Base-by-base conservation (phyloP, 1,284 basidiomycete genomes). In the Microbotryum lychnidis-dioicae region DNA sequence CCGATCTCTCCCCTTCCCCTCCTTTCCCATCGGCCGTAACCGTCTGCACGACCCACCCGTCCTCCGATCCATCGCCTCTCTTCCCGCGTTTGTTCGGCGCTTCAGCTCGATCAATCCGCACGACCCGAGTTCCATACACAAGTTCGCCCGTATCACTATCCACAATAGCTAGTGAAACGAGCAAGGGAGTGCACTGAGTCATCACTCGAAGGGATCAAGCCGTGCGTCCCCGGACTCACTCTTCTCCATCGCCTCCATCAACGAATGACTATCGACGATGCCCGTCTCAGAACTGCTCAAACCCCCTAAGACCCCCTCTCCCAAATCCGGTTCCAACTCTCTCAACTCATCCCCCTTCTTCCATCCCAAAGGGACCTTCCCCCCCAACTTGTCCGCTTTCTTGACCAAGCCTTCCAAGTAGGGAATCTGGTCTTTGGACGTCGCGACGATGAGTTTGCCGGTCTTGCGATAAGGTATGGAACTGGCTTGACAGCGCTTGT, bases 361-460 rank as follows among this genome's bases (percentile, higher is more conserved):
- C 55, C 96, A 80, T 62, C 80, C 76, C 1, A 86, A 83, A 0
- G 87, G 83, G 6, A 91, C 78, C 2, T 81, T 79, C 5, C 46
- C 50, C 52, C 20, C 12, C 18, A 58, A 45, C 10, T 16, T 23
- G 29, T 57, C 21, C 20, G 69, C 83, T 72, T 89, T 89, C 8
- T 76, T 74, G 68, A 87, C 81, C 2, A 96, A 80, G 25, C 79
- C 75, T 63, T 86, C 78, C 48, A 96, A 80, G 74, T 93, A 92
- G 1, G 79, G 70, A 46, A 76, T 78, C 69, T 94, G 89, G 49
- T 77, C 50, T 77, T 77, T 25, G 77, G 71, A n/a, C 70, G 76
- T 80, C 0, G 88, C 91, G 46, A 96, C 86, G 5, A 96, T 84
- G 25, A 96, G 84, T 71, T 98, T 98, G 44, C 91, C 89, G 0